Evolutionary conservation across 495 filamentous ascomycete genomes (phyloP).

Genomic region (Neurospora terricola): DNA sequence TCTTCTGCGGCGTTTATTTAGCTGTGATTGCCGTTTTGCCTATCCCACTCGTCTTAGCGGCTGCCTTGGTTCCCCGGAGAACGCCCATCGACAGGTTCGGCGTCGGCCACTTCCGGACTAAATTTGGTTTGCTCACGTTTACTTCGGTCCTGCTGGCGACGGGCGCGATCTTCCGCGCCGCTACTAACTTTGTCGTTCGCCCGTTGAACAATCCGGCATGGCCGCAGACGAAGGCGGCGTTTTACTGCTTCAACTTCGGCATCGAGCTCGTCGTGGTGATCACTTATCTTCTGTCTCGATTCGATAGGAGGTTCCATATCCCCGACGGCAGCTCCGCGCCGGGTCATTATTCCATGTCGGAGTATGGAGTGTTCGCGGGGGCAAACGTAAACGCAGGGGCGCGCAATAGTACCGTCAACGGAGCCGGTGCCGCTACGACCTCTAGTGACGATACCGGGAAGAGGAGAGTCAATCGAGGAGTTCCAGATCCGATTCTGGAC

Average conservation of each 20-base stretch:
- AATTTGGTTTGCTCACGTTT: constrained; percentile 52
- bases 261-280: constrained; percentile 61
- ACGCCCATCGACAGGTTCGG: constrained; percentile 60
- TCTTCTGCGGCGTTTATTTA: constrained; percentile 57
- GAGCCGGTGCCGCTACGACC: background rate
- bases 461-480: background rate
- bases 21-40: constrained; percentile 68
- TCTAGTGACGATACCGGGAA: background rate
- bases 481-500: background rate
- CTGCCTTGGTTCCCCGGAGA: constrained; percentile 40
- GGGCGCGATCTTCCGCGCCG: constrained; percentile 62
- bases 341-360: constrained; percentile 27
- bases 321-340: constrained; percentile 38
- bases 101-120: constrained; percentile 51
- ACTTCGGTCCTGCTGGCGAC: constrained; percentile 49
- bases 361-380: background rate
- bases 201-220: constrained; percentile 48
- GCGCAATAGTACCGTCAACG: background rate
- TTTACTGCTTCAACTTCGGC: constrained; percentile 70
- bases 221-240: constrained; percentile 60
- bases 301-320: constrained; percentile 69
- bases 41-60: constrained; percentile 47
- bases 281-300: constrained; percentile 51
- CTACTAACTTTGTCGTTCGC: constrained; percentile 43
- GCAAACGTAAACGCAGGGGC: background rate